These are phyloP conservation scores for Clitopilus hobsonii DNA, from an alignment of 768 basidiomycete genomes.

Conservation along the genomic window DNA sequence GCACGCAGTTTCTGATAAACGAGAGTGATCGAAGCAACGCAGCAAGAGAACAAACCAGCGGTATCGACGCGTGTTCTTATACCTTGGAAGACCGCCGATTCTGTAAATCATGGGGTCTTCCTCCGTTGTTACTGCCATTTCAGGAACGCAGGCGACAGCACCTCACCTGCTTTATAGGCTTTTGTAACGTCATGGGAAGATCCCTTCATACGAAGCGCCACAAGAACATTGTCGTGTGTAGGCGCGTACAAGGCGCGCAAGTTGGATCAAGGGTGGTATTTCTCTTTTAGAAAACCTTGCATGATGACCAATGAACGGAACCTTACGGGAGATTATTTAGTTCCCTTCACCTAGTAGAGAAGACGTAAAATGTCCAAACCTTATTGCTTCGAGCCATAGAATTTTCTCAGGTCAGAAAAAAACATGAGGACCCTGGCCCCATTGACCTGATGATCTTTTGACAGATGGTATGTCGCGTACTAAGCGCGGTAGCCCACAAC, in stretches of 20 bases:
- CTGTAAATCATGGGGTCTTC: neutral
- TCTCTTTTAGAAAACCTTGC: neutral
- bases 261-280: neutral
- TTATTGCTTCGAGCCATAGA: neutral
- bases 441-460: neutral
- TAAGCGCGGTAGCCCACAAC: neutral
- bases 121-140: neutral
- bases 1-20: neutral
- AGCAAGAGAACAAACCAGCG: neutral
- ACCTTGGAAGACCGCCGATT: no score
- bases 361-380: neutral
- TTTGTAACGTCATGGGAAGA: neutral
- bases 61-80: neutral
- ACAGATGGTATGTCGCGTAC: neutral
- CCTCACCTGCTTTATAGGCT: neutral
- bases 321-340: neutral
- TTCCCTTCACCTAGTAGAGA: neutral
- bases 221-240: neutral
- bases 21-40: neutral
- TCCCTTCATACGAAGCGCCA: neutral
- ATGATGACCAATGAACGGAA: neutral
- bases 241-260: no score
- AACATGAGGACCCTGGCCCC: neutral
- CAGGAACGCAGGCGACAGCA: neutral
- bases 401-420: neutral